phyloP scores from a whole-genome alignment of 352 stramenopile genomes.

The Pythium oligandrum region DNA sequence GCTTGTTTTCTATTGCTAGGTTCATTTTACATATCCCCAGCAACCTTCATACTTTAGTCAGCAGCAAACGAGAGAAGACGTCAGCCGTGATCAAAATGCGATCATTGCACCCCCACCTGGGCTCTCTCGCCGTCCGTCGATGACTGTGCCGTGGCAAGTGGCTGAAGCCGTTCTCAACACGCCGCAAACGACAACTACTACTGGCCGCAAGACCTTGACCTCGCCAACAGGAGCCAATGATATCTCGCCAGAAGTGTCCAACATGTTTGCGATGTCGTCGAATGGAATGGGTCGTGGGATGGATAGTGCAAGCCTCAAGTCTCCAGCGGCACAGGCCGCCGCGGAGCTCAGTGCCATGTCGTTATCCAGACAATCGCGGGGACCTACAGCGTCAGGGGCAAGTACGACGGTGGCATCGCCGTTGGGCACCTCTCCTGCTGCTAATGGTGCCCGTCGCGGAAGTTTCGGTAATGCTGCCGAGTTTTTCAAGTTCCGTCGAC shows the following conservation, averaged over 20 bases:
- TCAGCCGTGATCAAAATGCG: conserved; percentile 53
- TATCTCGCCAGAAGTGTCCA: conserved; percentile 8
- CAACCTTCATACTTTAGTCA: conserved; percentile 71
- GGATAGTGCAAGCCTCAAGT: conserved; percentile 36
- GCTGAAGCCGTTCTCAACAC: conserved; percentile 79
- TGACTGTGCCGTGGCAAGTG: conserved; percentile 85
- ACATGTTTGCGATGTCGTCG: conserved; percentile 30
- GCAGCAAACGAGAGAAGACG: conserved; percentile 52
- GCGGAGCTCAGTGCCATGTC: conserved; percentile 56
- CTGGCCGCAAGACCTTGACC: conserved; percentile 54
- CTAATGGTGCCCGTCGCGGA: conserved; percentile 30
- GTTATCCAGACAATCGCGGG: conserved; percentile 38
- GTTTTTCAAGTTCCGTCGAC: conserved; percentile 84
- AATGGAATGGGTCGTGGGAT: conserved; percentile 16
- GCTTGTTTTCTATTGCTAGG: background rate
- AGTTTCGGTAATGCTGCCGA: conserved; percentile 83
- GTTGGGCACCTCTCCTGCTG: conserved; percentile 28
- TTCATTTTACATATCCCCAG: conserved; percentile 36
- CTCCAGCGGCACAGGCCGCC: conserved; percentile 56
- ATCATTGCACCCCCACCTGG: conserved; percentile 64
- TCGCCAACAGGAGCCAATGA: conserved; percentile 14
- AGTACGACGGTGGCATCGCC: conserved; percentile 13
- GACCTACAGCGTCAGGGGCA: conserved; percentile 17
- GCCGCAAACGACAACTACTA: conserved; percentile 47
- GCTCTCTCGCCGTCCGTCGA: conserved; percentile 68